A percentile compares a stretch with the other conserved stretches of the same genome.
These are phyloP conservation scores for Microstegium vimineum DNA, from an alignment of 176 grass and related monocot genomes.

Conservation along the genomic window DNA sequence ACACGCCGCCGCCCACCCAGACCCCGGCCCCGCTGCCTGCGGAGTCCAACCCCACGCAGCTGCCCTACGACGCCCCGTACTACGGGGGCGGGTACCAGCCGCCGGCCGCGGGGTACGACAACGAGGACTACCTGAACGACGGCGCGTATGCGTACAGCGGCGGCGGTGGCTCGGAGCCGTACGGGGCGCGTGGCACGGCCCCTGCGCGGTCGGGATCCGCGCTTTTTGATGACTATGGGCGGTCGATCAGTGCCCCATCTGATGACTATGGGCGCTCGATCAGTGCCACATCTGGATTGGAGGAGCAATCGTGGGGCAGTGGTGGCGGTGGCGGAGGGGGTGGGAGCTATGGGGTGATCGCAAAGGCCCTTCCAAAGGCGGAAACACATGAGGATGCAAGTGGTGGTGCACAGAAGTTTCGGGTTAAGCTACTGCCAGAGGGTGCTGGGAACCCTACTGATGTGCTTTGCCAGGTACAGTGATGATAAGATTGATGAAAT, in stretches of 20 bases:
- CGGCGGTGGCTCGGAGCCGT: constrained; percentile 46
- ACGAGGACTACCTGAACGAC: constrained; percentile 52
- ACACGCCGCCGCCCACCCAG: constrained; percentile 41
- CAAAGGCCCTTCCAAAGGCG: constrained; percentile 75
- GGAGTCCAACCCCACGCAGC: constrained; percentile 23
- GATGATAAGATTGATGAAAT: not conserved
- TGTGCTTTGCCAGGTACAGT: constrained; percentile 88
- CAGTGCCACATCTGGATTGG: constrained; percentile 35
- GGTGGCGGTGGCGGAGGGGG: not conserved
- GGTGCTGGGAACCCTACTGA: constrained; percentile 69
- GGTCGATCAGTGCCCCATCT: constrained; percentile 63
- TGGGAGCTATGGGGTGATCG: constrained; percentile 60
- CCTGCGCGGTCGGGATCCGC: constrained; percentile 61
- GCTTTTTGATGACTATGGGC: constrained; percentile 93
- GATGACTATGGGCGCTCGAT: constrained; percentile 94
- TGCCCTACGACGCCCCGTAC: constrained; percentile 58
- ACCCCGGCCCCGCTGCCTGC: constrained; percentile 20
- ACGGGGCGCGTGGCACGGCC: constrained; percentile 67
- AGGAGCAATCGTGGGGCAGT: constrained; percentile 5
- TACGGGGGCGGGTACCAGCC: constrained; percentile 46
- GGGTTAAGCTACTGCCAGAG: constrained; percentile 88
- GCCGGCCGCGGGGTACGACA: constrained; percentile 25
- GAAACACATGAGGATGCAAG: constrained; percentile 69
- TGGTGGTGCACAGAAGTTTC: constrained; percentile 83
- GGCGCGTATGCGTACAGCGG: constrained; percentile 74